These are phyloP conservation scores for Ogataea wickerhamii DNA, from an alignment of 805 yeast genomes.

Conservation along the genomic window DNA sequence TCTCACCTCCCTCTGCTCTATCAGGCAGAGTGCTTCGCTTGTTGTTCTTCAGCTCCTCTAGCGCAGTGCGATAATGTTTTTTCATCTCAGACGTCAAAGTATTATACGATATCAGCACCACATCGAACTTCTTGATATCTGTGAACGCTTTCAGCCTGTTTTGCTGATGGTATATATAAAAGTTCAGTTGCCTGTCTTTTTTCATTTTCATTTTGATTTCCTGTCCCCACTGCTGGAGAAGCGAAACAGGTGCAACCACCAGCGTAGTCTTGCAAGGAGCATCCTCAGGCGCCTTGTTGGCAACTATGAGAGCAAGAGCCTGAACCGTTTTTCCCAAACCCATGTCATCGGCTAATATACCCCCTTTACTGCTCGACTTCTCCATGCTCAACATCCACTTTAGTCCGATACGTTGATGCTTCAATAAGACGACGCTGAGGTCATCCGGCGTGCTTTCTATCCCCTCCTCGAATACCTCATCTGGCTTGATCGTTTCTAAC, in stretches of 20 bases:
- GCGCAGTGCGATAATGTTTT: constrained; percentile 49
- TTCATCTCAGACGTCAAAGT: constrained; percentile 76
- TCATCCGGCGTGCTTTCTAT: constrained; percentile 66
- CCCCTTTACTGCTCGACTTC: constrained; percentile 53
- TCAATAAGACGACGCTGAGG: constrained; percentile 39
- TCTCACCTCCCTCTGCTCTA: constrained; percentile 32
- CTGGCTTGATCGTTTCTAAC: constrained; percentile 50
- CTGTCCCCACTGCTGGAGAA: constrained; percentile 80
- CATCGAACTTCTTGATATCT: constrained; percentile 57
- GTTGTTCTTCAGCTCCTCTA: constrained; percentile 27
- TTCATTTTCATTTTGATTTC: constrained; percentile 67
- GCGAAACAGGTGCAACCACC: constrained; percentile 87
- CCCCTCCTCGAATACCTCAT: constrained; percentile 45
- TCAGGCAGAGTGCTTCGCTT: constrained; percentile 34
- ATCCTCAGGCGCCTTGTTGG: constrained; percentile 33
- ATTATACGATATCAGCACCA: constrained; percentile 75
- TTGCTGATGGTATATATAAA: constrained; percentile 59
- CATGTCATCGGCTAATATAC: constrained; percentile 80
- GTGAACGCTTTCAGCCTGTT: constrained; percentile 41
- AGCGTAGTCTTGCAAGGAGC: constrained; percentile 51
- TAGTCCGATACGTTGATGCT: constrained; percentile 81
- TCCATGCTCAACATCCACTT: constrained; percentile 79
- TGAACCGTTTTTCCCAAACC: constrained; percentile 79
- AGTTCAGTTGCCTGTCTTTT: constrained; percentile 38
- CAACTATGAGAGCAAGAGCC: constrained; percentile 56